These are phyloP conservation scores for Aspergillus novofumigatus DNA, from an alignment of 2,329 filamentous ascomycete species.

Conservation along the genomic window DNA sequence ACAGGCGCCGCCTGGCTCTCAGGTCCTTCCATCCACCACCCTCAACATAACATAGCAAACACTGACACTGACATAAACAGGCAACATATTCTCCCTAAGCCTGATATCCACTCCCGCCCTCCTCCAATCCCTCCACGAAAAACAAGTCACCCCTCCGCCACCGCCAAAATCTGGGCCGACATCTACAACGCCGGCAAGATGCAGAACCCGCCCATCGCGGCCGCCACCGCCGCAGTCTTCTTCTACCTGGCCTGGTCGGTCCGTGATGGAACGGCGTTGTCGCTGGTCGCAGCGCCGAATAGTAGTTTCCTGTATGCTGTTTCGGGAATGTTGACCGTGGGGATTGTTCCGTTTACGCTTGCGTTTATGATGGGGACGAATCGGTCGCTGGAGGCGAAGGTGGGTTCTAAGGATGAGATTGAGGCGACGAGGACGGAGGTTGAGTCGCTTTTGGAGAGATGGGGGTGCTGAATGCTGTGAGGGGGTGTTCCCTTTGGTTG, in stretches of 20 bases:
- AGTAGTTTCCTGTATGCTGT: conserved; percentile 19
- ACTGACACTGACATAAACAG: conserved; percentile 6
- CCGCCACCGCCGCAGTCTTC: conserved; percentile 16
- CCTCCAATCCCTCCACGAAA: conserved; percentile 12
- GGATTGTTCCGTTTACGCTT: conserved; percentile 33
- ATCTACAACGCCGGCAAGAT: conserved; percentile 20
- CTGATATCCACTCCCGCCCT: conserved; percentile 22
- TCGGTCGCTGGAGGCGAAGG: conserved; percentile 20
- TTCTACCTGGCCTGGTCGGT: conserved; percentile 28
- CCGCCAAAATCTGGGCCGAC: conserved; percentile 16
- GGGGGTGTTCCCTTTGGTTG: conserved; percentile 11
- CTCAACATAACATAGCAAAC: neutral
- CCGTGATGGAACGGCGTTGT: conserved; percentile 11
- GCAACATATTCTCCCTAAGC: conserved; percentile 26
- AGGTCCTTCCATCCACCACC: neutral
- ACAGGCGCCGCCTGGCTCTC: conserved; percentile 29
- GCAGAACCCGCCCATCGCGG: conserved; percentile 25
- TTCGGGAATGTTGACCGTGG: conserved; percentile 26
- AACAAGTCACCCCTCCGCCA: conserved; percentile 4
- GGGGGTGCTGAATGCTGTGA: conserved; percentile 12
- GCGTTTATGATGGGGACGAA: conserved; percentile 27
- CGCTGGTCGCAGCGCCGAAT: conserved; percentile 8
- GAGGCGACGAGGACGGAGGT: conserved; percentile 13
- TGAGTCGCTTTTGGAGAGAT: conserved; percentile 6
- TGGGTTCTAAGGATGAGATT: conserved; percentile 4